phyloP scores from a whole-genome alignment of 2,329 filamentous ascomycete genomes.

The Penicillium freii region DNA sequence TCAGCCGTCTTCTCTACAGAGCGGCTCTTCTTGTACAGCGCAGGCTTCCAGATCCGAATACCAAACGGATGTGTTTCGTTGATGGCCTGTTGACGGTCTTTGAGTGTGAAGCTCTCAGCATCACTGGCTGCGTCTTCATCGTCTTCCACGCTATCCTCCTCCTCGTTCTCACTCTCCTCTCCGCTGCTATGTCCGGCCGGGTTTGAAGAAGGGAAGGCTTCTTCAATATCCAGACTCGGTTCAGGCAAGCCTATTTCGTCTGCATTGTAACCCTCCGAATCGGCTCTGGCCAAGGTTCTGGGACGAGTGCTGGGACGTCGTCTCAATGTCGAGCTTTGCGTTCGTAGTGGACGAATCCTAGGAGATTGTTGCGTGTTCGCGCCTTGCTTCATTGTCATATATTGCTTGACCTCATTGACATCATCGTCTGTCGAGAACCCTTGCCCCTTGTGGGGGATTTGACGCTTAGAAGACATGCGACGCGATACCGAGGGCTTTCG shows the following conservation, averaged over 20 bases:
- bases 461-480: slow-evolving; percentile 68
- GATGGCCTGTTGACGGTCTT: slow-evolving; percentile 94
- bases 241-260: slow-evolving; percentile 40
- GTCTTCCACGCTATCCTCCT: slow-evolving; percentile 50
- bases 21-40: slow-evolving; percentile 93
- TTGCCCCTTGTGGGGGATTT: slow-evolving; percentile 74
- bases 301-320: slow-evolving; percentile 37
- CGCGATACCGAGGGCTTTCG: slow-evolving; percentile 72
- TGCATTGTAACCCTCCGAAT: slow-evolving; percentile 39
- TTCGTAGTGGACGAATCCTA: slow-evolving; percentile 34
- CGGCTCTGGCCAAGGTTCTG: slow-evolving; percentile 34
- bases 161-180: slow-evolving; percentile 25
- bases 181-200: slow-evolving; percentile 33
- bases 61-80: slow-evolving; percentile 98
- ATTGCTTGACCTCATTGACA: slow-evolving; percentile 72
- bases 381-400: slow-evolving; percentile 50
- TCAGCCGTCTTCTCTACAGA: slow-evolving; percentile 96
- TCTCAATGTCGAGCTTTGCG: slow-evolving; percentile 42
- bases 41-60: slow-evolving; percentile 98
- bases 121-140: slow-evolving; percentile 74
- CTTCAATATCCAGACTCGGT: slow-evolving; percentile 24
- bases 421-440: slow-evolving; percentile 92
- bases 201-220: slow-evolving; percentile 21
- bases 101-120: slow-evolving; percentile 95
- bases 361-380: slow-evolving; percentile 35